These are phyloP conservation scores for Teratosphaeria pseudoeucalypti DNA, from an alignment of 2,329 filamentous ascomycete genomes.

Conservation along the genomic window DNA sequence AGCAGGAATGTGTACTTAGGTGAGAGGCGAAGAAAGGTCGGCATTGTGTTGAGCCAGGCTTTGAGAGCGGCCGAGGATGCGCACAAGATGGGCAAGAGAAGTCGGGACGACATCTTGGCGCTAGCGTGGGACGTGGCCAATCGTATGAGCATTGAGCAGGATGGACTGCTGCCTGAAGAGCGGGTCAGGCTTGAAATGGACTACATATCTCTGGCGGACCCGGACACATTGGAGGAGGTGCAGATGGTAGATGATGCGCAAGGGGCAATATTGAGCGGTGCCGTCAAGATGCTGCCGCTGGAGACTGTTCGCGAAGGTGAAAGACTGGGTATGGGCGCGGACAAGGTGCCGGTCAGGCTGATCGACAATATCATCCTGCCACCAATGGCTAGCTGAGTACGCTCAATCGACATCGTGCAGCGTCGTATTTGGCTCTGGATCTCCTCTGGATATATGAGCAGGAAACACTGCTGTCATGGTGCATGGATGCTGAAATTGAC, in stretches of 20 bases:
- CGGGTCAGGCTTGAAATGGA: slow-evolving; percentile 72
- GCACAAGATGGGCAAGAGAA: slow-evolving; percentile 46
- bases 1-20: slow-evolving; percentile 92
- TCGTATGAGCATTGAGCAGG: slow-evolving; percentile 50
- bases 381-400: not conserved
- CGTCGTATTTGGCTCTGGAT: too few relatives aligned
- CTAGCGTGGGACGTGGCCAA: slow-evolving; percentile 55
- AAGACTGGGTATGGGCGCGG: slow-evolving; percentile 58
- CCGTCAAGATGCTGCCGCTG: slow-evolving; percentile 78
- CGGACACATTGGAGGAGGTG: slow-evolving; percentile 71
- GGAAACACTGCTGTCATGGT: too few relatives aligned
- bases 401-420: too few relatives aligned
- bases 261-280: slow-evolving; percentile 80
- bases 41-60: slow-evolving; percentile 60
- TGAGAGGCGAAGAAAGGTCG: slow-evolving; percentile 57
- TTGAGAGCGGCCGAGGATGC: slow-evolving; percentile 59
- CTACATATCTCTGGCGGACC: slow-evolving; percentile 85
- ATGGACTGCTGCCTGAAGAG: slow-evolving; percentile 46
- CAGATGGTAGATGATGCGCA: slow-evolving; percentile 55
- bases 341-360: slow-evolving; percentile 67
- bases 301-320: slow-evolving; percentile 61
- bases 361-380: slow-evolving; percentile 77
- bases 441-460: too few relatives aligned
- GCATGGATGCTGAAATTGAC: too few relatives aligned
- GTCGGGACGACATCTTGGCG: slow-evolving; percentile 58